Evolutionary conservation across 2,329 filamentous ascomycete species (phyloP).

Genomic region (Trichoderma pleuroti): DNA sequence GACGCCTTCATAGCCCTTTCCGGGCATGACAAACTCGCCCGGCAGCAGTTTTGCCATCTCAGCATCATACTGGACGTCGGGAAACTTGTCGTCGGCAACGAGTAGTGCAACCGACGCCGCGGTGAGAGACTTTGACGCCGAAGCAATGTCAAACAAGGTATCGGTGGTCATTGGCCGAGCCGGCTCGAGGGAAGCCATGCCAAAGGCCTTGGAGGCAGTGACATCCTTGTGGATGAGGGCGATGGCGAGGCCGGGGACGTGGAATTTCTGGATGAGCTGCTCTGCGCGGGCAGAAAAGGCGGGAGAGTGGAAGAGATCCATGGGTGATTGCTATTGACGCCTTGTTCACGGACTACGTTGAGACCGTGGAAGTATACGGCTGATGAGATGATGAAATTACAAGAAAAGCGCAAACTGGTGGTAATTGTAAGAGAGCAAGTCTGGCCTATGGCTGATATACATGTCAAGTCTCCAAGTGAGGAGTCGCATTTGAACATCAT

Average conservation of each 20-base stretch:
- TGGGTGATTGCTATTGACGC: not conserved
- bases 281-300: constrained; percentile 21
- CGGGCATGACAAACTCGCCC: constrained; percentile 29
- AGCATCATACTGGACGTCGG: constrained; percentile 26
- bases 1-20: constrained; percentile 20
- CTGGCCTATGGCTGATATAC: not conserved
- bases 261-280: constrained; percentile 23
- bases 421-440: accelerated
- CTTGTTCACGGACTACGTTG: not conserved
- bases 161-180: constrained; percentile 23
- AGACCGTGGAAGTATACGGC: not conserved
- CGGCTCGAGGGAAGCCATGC: constrained; percentile 23
- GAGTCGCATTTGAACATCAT: not conserved
- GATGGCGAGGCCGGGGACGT: constrained; percentile 27
- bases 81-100: constrained; percentile 25
- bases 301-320: constrained; percentile 16
- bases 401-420: not conserved
- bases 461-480: not conserved
- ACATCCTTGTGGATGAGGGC: constrained; percentile 23
- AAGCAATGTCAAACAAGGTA: constrained; percentile 30
- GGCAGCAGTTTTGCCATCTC: constrained; percentile 27
- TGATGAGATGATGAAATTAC: not conserved
- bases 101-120: constrained; percentile 27
- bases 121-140: constrained; percentile 28
- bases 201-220: constrained; percentile 25